Evolutionary conservation across 176 grass and related monocot species (phyloP), one percentile per base, ranked within the genome.

Genomic region (Triticum turgidum): DNA sequence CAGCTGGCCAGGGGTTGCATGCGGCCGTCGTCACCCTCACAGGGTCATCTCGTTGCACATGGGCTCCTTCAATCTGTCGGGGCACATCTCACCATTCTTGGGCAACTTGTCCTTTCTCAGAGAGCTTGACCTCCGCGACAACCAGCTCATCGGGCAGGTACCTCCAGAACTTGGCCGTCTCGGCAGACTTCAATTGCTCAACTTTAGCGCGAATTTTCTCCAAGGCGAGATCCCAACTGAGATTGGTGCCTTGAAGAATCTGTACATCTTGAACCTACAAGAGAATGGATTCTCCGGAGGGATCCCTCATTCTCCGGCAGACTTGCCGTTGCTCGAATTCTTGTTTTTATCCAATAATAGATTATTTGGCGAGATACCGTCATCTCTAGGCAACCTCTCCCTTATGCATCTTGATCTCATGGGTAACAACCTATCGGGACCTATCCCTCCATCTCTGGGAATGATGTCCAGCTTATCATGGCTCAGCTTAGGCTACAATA

Each of bases 31-130:
- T 3, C 79, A 79, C 6, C n/a, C 73, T 1, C 73, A 82, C 0
- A 73, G 82, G 49, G 86, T 88, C 18, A 45, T 80, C n/a, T 51
- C 69, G 18, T 15, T 92, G 45, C 17, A 2, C 1, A 3, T 89
- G 38, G 0, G 1, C n/a, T 70, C 69, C 11, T 83, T 33, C 37
- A 24, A 49, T 39, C 35, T 92, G 3, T 73, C 85, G 1, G 85
- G 89, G 2, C 45, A 49, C 61, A 65, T 92, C 27, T 79, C 86
- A 1, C 82, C 82, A 3, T 89, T 51, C 34, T 44, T 89, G 78
- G 77, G 77, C 58, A 88, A 89, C 47, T 68, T 92, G 22, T 87
- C 90, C 34, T 88, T 82, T 41, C 83, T 88, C 52, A 25, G 18
- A 41, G 9, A 15, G n/a, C 78, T 92, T 4, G 10, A 56, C 38